Evolutionary conservation across 305 asterid genomes (phyloP).

Genomic region (Fraxinus sp.): DNA sequence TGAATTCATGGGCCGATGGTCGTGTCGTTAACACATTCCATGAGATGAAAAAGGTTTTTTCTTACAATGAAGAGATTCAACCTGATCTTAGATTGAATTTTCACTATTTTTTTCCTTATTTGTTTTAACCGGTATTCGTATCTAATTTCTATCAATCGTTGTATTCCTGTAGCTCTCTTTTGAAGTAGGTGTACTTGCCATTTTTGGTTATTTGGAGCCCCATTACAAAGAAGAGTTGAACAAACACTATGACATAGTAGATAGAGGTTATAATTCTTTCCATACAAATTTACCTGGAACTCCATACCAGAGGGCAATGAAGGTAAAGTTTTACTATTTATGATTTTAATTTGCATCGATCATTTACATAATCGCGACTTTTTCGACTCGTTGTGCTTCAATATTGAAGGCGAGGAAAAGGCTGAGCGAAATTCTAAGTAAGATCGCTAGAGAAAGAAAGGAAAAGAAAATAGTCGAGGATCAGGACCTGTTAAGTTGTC

Average conservation of each 20-base stretch:
- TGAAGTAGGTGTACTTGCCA: slow-evolving; percentile 67
- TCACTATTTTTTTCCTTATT: neutral
- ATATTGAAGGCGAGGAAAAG: slow-evolving; percentile 71
- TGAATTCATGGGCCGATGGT: slow-evolving; percentile 53
- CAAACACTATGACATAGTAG: slow-evolving; percentile 53
- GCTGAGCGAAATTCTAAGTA: slow-evolving; percentile 53
- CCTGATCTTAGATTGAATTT: neutral
- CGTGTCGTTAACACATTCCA: slow-evolving; percentile 51
- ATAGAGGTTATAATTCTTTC: slow-evolving; percentile 79
- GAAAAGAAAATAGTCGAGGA: slow-evolving; percentile 37
- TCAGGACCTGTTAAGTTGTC: slow-evolving; percentile 50
- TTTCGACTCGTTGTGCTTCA: neutral
- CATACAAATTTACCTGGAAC: slow-evolving; percentile 67
- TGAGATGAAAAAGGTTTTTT: slow-evolving; percentile 72
- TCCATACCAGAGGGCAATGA: slow-evolving; percentile 49
- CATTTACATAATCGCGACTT: neutral
- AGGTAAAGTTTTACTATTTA: slow-evolving; percentile 34
- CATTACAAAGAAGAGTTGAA: slow-evolving; percentile 60
- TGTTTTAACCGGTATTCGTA: neutral
- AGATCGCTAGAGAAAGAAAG: slow-evolving; percentile 58
- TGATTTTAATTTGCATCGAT: neutral
- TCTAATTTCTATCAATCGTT: neutral
- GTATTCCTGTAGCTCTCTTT: slow-evolving; percentile 56
- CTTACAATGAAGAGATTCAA: neutral
- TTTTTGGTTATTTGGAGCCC: slow-evolving; percentile 62